Evolutionary conservation across 176 grass and related monocot genomes (phyloP), one percentile per base, ranked within the genome.

Genomic region (Oryza glumipatula): DNA sequence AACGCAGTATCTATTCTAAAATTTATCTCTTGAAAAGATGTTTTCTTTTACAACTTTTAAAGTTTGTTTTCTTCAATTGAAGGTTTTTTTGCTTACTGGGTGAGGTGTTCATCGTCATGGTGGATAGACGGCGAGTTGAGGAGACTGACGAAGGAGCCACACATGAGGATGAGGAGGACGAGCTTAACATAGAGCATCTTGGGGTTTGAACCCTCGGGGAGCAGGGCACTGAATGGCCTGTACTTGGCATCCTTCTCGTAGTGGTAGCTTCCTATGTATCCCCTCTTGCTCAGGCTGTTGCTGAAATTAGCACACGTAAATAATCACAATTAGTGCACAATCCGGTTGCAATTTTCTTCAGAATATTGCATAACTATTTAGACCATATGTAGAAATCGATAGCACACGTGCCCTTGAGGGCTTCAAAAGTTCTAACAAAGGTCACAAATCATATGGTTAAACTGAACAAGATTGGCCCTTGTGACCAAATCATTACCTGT

Each of bases 81-180:
- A 24, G 23, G 23, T 24, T 24, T 51, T 15, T 51, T 58, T 46
- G 67, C 83, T 90, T 39, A 92, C 90, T 79, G 48, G 1, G 66
- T 38, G 74, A 3, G 39, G 19, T 76, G 83, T 17, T 82, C 45
- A 4, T 78, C 67, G 44, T 74, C 35, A 3, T 74, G 78, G 17
- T 67, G 74, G 80, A 92, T 88, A 0, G 90, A 85, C 6, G 90
- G 87, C 26, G 90, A 92, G 79, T 86, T 70, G 65, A 92, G 74
- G 12, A 92, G 83, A 36, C 83, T 77, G 79, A 92, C 68, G 74
- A 92, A 89, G 90, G 80, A 89, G 65, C 86, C 87, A 73, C 87
- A 92, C 84, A 83, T 86, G 65, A 92, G 86, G 44, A 92, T 33
- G 14, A 84, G 35, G 41, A 92, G 90, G 13, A 89, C 86, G 9